Evolutionary conservation across 345 rosid species (phyloP), one percentile per base, ranked within the genome.

Genomic region (Noccaea caerulescens): DNA sequence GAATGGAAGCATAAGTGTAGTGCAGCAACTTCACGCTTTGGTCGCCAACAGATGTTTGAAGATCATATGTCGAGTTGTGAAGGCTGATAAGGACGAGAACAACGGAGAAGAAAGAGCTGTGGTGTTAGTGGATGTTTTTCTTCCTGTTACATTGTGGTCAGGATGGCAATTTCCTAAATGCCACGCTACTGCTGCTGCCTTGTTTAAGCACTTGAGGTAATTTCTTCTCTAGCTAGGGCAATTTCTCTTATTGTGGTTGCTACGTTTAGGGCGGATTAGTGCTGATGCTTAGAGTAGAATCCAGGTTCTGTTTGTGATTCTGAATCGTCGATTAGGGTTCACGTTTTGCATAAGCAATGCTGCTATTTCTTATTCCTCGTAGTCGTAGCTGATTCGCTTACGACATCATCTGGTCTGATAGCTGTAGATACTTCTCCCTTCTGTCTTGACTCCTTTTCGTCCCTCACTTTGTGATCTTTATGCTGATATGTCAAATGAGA

Each of bases 111-210:
- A 73, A 4, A 82, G 92, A 67, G 91, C 76, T 14, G 85, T 84
- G 27, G 87, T 88, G 54, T 78, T 94, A 47, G 92, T 89, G 11
- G 99, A 94, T 71, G 89, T 89, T 9, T 86, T 78, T 62, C 58
- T 94, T 57, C 96, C 89, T 14, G 11, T 85, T 61, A 86, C 77
- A 10, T 36, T 86, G 66, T 89, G 92, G 95, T 71, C 85, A 6
- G 95, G 91, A 4, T 87, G 95, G 96, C 99, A 91, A 80, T 89
- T 94, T 66, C 93, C 97, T 0, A 83, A 73, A 68, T 84, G 71
- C 0, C 79, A 80, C 5, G 59, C 91, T 10, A 47, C 83, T 47
- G 97, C 95, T 42, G 87, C 84, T 57, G 68, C 90, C 10, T 74
- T 94, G 52, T 85, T 88, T 72, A 79, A 84, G 71, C 99, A 94